Evolutionary conservation across 2,329 filamentous ascomycete genomes (phyloP).

Genomic region (Calonectria henricotiae): DNA sequence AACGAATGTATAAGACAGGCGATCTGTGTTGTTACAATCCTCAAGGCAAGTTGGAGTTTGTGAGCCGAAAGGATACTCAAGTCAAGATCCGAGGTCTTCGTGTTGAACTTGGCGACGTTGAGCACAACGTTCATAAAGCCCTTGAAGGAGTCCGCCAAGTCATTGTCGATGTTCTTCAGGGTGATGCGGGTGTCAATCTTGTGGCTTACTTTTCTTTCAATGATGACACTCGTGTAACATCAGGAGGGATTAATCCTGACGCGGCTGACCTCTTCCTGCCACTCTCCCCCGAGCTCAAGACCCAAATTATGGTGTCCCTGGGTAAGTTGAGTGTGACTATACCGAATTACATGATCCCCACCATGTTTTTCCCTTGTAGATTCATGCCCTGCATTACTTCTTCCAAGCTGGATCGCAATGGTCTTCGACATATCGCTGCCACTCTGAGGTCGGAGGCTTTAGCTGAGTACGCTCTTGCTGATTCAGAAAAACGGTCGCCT

Average conservation of each 20-base stretch:
- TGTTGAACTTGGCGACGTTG: constrained; percentile 16
- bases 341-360: constrained; percentile 45
- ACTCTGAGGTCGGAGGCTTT: constrained; percentile 1
- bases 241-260: not conserved
- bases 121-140: not conserved
- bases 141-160: constrained; percentile 5
- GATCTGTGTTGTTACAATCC: constrained; percentile 7
- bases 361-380: constrained; percentile 34
- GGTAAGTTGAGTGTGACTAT: constrained; percentile 20
- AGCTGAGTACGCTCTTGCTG: constrained; percentile 21
- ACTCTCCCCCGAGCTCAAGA: not conserved
- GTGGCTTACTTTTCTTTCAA: constrained; percentile 21
- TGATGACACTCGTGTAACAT: not conserved
- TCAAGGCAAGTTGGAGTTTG: not conserved
- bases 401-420: constrained; percentile 40
- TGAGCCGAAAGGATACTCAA: constrained; percentile 63
- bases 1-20: not conserved
- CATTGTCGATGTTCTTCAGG: not conserved
- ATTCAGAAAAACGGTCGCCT: constrained; percentile 19
- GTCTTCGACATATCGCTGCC: constrained; percentile 24
- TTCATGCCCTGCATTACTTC: constrained; percentile 40
- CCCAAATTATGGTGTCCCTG: not conserved
- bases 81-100: constrained; percentile 71
- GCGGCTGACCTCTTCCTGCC: constrained; percentile 20
- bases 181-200: not conserved